Evolutionary conservation across 495 filamentous ascomycete genomes (phyloP).

Genomic region (Aspergillus bertholletiae): DNA sequence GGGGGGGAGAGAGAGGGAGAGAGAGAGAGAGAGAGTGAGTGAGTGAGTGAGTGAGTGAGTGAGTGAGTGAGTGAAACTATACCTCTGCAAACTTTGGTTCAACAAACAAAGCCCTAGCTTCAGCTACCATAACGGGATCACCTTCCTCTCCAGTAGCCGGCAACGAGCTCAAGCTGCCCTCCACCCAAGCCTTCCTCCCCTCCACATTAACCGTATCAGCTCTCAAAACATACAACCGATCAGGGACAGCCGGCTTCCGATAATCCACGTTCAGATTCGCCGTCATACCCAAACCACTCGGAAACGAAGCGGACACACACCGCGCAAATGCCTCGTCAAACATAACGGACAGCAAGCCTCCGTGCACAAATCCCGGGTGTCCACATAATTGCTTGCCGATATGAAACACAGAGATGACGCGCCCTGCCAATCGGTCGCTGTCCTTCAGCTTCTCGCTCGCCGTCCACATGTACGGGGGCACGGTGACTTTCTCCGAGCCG

Average conservation of each 20-base stretch:
- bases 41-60: neutral
- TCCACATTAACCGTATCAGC: slow-evolving; percentile 42
- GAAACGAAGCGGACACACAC: slow-evolving; percentile 36
- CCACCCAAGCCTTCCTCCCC: slow-evolving; percentile 40
- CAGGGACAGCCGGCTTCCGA: slow-evolving; percentile 55
- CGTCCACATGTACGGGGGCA: slow-evolving; percentile 74
- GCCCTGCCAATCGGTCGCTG: slow-evolving; percentile 7
- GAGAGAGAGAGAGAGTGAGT: neutral
- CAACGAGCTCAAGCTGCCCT: slow-evolving; percentile 32
- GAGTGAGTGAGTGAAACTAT: slow-evolving; percentile 26
- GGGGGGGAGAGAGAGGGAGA: no score
- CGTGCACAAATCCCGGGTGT: slow-evolving; percentile 39
- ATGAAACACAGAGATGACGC: slow-evolving; percentile 34
- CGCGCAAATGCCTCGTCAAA: slow-evolving; percentile 43
- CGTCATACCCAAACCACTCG: slow-evolving; percentile 52
- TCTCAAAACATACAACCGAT: slow-evolving; percentile 60
- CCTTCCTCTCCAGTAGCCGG: slow-evolving; percentile 31
- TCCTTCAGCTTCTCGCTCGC: slow-evolving; percentile 6
- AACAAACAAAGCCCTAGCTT: slow-evolving; percentile 81
- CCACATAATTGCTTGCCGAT: slow-evolving; percentile 34
- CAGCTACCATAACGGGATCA: slow-evolving; percentile 60
- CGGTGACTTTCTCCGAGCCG: slow-evolving; percentile 67
- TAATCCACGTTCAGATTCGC: slow-evolving; percentile 64
- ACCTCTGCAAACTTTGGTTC: slow-evolving; percentile 80
- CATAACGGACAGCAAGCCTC: slow-evolving; percentile 35